These are phyloP conservation scores for Ascochyta fabae DNA, from an alignment of 2,329 filamentous ascomycete genomes.

Conservation along the genomic window DNA sequence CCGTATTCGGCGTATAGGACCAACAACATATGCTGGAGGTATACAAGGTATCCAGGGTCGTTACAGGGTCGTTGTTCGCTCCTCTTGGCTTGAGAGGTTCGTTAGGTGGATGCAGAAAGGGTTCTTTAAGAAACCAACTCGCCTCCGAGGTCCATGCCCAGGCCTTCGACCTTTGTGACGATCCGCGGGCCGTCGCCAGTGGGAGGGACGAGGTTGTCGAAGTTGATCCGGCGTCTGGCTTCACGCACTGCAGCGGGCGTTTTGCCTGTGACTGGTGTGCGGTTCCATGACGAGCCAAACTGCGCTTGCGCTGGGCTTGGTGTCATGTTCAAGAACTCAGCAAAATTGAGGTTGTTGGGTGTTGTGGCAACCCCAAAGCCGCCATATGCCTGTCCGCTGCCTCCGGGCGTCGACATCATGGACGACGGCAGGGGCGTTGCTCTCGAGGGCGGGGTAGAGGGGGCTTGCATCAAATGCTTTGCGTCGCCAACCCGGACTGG, in stretches of 20 bases:
- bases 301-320: slow-evolving; percentile 82
- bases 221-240: slow-evolving; percentile 78
- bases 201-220: slow-evolving; percentile 74
- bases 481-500: slow-evolving; percentile 67
- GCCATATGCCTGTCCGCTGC: slow-evolving; percentile 62
- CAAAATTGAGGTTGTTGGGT: slow-evolving; percentile 86
- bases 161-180: slow-evolving; percentile 57
- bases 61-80: slow-evolving; percentile 8
- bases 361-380: slow-evolving; percentile 75
- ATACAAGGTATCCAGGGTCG: slow-evolving; percentile 11
- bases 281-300: slow-evolving; percentile 68
- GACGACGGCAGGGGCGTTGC: slow-evolving; percentile 73
- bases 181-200: slow-evolving; percentile 54
- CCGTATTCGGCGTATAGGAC: slow-evolving; percentile 2
- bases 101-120: background rate
- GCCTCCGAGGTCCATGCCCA: slow-evolving; percentile 71
- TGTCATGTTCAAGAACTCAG: slow-evolving; percentile 97
- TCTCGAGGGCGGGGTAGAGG: slow-evolving; percentile 63
- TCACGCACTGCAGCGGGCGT: slow-evolving; percentile 74
- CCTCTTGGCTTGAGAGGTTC: slow-evolving; percentile 1
- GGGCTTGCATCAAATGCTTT: slow-evolving; percentile 56
- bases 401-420: slow-evolving; percentile 87
- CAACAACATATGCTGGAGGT: slow-evolving; percentile 8
- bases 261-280: slow-evolving; percentile 65
- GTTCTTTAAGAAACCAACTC: slow-evolving; percentile 61